A percentile compares a stretch with the other conserved stretches of the same genome.
phyloP scores from a whole-genome alignment of 1,284 basidiomycete genomes.

The Ceratobasidium sp. region DNA sequence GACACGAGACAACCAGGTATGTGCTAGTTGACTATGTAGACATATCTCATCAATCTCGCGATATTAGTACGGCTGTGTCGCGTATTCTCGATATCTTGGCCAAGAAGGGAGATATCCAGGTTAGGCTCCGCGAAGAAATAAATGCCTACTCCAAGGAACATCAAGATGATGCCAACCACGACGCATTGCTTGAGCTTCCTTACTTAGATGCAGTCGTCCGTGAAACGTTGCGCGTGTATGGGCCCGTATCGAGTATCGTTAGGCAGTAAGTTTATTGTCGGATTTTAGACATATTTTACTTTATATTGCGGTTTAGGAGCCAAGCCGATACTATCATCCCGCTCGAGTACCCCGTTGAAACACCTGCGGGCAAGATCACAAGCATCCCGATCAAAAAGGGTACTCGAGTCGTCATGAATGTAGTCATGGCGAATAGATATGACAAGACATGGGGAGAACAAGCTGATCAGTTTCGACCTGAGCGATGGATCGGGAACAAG shows the following conservation, averaged over 20 bases:
- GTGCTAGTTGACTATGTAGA: too few relatives aligned
- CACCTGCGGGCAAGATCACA: conserved; percentile 19
- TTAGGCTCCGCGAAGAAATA: conserved; percentile 59
- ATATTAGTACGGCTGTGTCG: conserved; percentile 58
- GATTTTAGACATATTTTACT: background rate
- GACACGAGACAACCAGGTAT: conserved; percentile 57
- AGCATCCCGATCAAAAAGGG: conserved; percentile 49
- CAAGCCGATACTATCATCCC: conserved; percentile 26
- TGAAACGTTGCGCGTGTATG: conserved; percentile 67
- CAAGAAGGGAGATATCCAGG: conserved; percentile 58
- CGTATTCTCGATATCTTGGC: conserved; percentile 61
- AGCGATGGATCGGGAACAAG: conserved; percentile 26
- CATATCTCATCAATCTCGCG: conserved; percentile 54
- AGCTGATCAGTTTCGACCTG: conserved; percentile 18
- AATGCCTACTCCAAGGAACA: conserved; percentile 50
- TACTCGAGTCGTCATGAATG: conserved; percentile 50
- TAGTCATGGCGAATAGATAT: conserved; percentile 54
- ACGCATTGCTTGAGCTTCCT: conserved; percentile 60
- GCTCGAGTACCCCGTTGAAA: conserved; percentile 29
- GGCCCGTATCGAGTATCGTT: conserved; percentile 76
- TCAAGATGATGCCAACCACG: conserved; percentile 55
- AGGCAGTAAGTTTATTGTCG: conserved; percentile 59
- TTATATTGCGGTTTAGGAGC: background rate
- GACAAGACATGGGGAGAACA: conserved; percentile 30
- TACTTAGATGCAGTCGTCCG: conserved; percentile 65